Percentiles rank a stretch among this genome's conserved stretches.
These are phyloP conservation scores for Acer saccharum DNA, from an alignment of 345 rosid species.

Conservation along the genomic window DNA sequence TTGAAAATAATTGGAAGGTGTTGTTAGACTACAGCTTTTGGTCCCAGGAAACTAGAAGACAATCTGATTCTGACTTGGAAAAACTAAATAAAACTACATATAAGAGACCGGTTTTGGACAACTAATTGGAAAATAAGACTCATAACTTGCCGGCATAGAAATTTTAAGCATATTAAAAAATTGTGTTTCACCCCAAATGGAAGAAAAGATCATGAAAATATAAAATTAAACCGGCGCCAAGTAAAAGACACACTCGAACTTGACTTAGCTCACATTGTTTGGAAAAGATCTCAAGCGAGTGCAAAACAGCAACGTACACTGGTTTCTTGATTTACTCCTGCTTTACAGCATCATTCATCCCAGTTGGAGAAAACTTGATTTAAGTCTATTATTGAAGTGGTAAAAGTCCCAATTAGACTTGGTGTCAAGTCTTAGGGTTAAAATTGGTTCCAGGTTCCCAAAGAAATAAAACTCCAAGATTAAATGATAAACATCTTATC, in stretches of 20 bases:
- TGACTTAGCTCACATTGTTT: neutral
- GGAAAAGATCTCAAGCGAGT: neutral
- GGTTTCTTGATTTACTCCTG: neutral
- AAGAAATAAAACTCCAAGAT: no score
- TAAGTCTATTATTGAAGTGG: neutral
- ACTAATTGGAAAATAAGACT: neutral
- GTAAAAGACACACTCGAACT: neutral
- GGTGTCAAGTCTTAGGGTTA: neutral
- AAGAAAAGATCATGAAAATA: neutral
- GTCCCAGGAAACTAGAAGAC: neutral
- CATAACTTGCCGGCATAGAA: neutral
- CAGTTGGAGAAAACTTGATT: neutral
- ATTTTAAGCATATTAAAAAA: neutral
- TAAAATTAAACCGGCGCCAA: neutral
- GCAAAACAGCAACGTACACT: neutral
- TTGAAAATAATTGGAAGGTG: neutral
- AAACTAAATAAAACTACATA: neutral
- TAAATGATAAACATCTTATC: no score
- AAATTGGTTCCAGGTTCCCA: no score
- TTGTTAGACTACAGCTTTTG: neutral
- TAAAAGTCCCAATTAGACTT: neutral
- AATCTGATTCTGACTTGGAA: neutral
- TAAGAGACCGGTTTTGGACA: neutral
- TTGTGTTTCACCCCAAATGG: neutral
- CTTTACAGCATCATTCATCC: neutral